Evolutionary conservation across 164 flowering plant species (phyloP).

Genomic region (Cinnamomum chago): DNA sequence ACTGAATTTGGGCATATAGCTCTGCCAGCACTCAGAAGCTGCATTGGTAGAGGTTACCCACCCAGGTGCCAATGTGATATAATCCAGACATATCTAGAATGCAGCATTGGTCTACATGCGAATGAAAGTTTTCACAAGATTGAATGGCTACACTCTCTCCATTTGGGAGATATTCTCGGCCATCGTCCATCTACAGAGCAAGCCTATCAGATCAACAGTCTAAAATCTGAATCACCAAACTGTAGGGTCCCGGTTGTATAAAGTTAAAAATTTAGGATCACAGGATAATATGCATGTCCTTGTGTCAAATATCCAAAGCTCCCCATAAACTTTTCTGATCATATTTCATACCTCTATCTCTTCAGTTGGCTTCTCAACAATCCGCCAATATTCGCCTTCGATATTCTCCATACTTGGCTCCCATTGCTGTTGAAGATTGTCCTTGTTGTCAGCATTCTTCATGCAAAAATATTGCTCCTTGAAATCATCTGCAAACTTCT

Average conservation of each 20-base stretch:
- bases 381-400: slow-evolving; percentile 82
- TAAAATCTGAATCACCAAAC: not conserved
- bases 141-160: no score
- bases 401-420: slow-evolving; percentile 61
- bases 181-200: no score
- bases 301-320: not conserved
- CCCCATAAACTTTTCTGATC: not conserved
- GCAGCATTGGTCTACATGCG: no score
- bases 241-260: not conserved
- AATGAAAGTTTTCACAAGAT: no score
- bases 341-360: slow-evolving; percentile 63
- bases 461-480: slow-evolving; percentile 63
- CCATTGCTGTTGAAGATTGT: slow-evolving; percentile 29
- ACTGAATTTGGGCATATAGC: no score
- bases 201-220: not conserved
- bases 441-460: slow-evolving; percentile 21
- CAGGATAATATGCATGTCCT: not conserved
- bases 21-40: no score
- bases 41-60: no score
- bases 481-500: slow-evolving; percentile 81
- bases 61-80: not conserved
- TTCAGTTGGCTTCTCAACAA: slow-evolving; percentile 67
- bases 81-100: not conserved
- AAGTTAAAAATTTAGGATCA: not conserved
- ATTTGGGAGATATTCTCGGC: no score